These are phyloP conservation scores for Ceratonia siliqua DNA, from an alignment of 306 rosid genomes.

Conservation along the genomic window DNA sequence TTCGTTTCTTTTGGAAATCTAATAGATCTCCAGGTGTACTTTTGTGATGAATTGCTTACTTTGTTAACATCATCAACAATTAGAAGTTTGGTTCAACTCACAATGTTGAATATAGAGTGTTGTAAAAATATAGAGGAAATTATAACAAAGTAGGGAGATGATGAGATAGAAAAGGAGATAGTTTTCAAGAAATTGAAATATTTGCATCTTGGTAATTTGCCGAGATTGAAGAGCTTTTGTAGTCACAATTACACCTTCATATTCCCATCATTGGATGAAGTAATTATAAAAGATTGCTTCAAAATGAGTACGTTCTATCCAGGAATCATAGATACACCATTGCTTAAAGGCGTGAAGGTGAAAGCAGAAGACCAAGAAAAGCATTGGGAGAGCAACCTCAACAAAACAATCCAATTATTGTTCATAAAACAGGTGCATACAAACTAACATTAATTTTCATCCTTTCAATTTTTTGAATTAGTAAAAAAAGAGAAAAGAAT, in stretches of 20 bases:
- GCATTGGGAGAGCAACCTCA: neutral
- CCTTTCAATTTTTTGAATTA: too few relatives aligned
- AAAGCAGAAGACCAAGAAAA: neutral
- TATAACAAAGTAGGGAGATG: neutral
- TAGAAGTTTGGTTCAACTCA: neutral
- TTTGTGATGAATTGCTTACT: fast-evolving
- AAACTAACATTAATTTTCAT: neutral
- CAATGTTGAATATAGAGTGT: neutral
- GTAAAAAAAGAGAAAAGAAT: too few relatives aligned
- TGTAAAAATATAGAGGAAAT: neutral
- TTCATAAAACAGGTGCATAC: neutral
- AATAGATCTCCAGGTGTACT: fast-evolving
- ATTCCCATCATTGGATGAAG: neutral
- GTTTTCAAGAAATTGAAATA: neutral
- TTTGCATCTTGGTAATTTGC: fast-evolving
- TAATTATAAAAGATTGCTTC: neutral
- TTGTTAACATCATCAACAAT: neutral
- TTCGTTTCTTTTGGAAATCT: neutral
- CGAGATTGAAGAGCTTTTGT: neutral
- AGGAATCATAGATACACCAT: neutral
- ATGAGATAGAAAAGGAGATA: neutral
- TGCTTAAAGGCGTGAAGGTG: neutral
- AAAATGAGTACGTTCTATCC: neutral
- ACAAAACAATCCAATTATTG: neutral
- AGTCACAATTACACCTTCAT: neutral